Base-by-base conservation (phyloP, 352 stramenopile genomes). In the Phytophthora fragariae region DNA sequence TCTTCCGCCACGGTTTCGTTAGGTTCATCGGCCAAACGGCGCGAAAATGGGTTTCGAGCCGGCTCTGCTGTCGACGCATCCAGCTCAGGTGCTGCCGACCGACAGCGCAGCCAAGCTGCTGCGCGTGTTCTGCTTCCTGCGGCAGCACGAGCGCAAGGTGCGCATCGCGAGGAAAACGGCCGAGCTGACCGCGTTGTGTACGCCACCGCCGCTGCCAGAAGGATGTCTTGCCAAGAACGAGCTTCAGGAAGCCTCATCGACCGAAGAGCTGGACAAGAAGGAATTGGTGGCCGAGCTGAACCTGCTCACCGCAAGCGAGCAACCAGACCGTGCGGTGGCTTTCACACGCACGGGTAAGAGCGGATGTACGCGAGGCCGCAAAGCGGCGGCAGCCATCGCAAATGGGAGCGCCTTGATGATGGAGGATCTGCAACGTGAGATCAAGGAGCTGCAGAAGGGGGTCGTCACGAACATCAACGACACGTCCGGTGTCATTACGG, bases 101-200 rank as follows among this genome's bases (percentile, higher is more conserved):
- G 66, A 70, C 82, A 47, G 65, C 37, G 37, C 37, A 8, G 37
- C 37, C 37, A 41, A 41, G 35, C 35, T 92, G 57, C 63, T 84
- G 65, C 82, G 82, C 8, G 69, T 86, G 15, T 91, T 92, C 49
- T 82, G 73, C 62, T 82, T 85, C 41, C 65, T 91, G 14, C 80
- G 85, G 7, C 85, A 91, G 70, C 81, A 90, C 35, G 82, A 90
- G 27, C 75, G 81, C 41, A 91, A 90, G 77, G 47, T 82, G 15
- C 79, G 66, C 24, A 72, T 83, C 7, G 65, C 72, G 39, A 79
- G 58, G 53, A 84, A 81, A 68, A 65, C 62, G 19, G 64, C 73
- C 35, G 35, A 41, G 74, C 76, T 84, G 47, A 77, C 79, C 49
- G 55, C 35, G 10, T 35, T 44, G 27, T 27, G 24, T 27, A 41